A percentile compares a stretch with the other conserved stretches of the same genome.
These are phyloP conservation scores for Umbilicus rupestris DNA, from an alignment of 164 flowering plant species.

Conservation along the genomic window DNA sequence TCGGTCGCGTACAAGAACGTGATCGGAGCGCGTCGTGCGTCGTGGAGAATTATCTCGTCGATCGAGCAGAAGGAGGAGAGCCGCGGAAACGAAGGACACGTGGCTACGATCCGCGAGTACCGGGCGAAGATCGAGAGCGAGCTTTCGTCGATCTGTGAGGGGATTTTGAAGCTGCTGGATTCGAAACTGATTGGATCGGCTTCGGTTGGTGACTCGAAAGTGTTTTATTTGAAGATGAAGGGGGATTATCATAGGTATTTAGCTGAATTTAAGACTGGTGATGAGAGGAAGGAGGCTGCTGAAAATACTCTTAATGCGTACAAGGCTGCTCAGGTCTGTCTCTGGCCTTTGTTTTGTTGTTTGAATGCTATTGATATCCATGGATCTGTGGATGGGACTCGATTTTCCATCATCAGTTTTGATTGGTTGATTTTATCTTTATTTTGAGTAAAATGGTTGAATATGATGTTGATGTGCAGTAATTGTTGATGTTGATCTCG, in stretches of 20 bases:
- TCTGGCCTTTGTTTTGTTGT: neutral
- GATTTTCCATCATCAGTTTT: neutral
- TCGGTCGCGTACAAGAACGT: constrained; percentile 23
- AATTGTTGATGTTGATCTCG: too few species aligned
- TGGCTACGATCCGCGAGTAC: constrained; percentile 13
- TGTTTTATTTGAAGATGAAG: constrained; percentile 23
- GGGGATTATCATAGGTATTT: constrained; percentile 21
- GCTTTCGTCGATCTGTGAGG: constrained; percentile 17
- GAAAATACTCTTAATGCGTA: constrained; percentile 20
- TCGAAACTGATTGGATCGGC: constrained; percentile 14
- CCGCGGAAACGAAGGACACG: constrained; percentile 18
- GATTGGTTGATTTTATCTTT: neutral
- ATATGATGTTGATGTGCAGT: neutral
- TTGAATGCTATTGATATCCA: too few species aligned
- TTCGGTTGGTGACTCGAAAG: constrained; percentile 15
- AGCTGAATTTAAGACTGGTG: constrained; percentile 22
- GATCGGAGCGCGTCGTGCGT: constrained; percentile 17
- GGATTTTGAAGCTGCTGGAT: constrained; percentile 15
- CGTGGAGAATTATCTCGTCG: constrained; percentile 16
- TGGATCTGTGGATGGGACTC: neutral
- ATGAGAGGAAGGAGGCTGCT: constrained; percentile 19
- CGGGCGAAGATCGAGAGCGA: constrained; percentile 18
- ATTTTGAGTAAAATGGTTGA: neutral
- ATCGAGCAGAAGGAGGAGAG: constrained; percentile 21
- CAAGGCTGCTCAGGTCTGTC: constrained; percentile 16